Percentiles rank a stretch among this genome's conserved stretches.
Evolutionary conservation across 805 yeast genomes (phyloP).

Genomic region (Sungouiozyma intestinalis): DNA sequence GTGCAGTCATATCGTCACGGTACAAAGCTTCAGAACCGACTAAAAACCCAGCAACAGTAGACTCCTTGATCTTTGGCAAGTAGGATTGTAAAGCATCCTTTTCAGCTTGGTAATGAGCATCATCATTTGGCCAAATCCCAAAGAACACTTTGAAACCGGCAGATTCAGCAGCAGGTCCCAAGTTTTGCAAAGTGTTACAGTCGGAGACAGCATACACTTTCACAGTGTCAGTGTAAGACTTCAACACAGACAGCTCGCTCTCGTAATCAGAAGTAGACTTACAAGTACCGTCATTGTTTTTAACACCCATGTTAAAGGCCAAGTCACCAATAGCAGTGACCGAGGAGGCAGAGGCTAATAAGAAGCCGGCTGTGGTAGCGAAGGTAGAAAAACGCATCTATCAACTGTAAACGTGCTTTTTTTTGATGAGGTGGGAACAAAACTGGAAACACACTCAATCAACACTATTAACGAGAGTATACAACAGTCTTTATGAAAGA

Average conservation of each 20-base stretch:
- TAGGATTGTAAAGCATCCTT: conserved; percentile 56
- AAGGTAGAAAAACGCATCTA: conserved; percentile 30
- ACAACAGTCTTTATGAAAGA: too few relatives aligned
- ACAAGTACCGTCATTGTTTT: conserved; percentile 65
- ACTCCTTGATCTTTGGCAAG: conserved; percentile 61
- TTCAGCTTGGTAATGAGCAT: conserved; percentile 64
- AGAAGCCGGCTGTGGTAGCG: conserved; percentile 36
- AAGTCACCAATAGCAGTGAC: conserved; percentile 56
- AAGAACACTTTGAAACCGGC: conserved; percentile 67
- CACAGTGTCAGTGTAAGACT: conserved; percentile 50
- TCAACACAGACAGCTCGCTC: conserved; percentile 51
- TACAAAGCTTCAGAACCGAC: conserved; percentile 96
- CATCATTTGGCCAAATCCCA: conserved; percentile 94
- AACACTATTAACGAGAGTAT: background rate
- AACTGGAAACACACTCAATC: too few relatives aligned
- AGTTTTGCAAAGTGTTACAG: conserved; percentile 75
- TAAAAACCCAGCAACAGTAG: conserved; percentile 62
- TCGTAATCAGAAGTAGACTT: conserved; percentile 63
- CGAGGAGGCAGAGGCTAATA: conserved; percentile 32
- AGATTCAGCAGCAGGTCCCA: conserved; percentile 79
- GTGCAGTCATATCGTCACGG: conserved; percentile 76
- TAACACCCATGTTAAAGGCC: conserved; percentile 81
- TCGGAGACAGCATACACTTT: conserved; percentile 90
- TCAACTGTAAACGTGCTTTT: background rate
- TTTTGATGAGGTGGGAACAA: too few relatives aligned